Conservation (phyloP, 371 early-diverging fungal genomes). For the Syncephalastrum contaminatum region DNA sequence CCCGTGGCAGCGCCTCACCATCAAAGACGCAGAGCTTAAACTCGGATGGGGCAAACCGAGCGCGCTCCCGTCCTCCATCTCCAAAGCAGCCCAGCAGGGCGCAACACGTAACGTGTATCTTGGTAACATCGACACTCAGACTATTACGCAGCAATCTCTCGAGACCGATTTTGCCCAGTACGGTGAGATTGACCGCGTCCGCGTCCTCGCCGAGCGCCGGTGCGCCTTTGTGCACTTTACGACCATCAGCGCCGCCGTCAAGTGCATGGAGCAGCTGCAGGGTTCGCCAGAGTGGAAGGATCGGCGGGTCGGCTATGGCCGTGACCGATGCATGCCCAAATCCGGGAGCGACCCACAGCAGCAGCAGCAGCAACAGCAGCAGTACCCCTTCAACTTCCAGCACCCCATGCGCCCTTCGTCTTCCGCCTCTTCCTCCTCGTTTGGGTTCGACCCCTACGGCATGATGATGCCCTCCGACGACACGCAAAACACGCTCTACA, state of each 20-base stretch:
- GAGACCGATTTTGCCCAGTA: conserved; percentile 56
- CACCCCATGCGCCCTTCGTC: conserved; percentile 9
- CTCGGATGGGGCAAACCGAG: conserved; percentile 83
- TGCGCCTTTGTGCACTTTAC: conserved; percentile 84
- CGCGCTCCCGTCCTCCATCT: conserved; percentile 43
- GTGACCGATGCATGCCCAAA: conserved; percentile 66
- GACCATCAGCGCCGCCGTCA: conserved; percentile 63
- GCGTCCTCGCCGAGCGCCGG: conserved; percentile 65
- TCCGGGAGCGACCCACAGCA: background rate
- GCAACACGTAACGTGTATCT: conserved; percentile 80
- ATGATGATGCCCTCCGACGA: conserved; percentile 9
- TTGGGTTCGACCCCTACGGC: conserved; percentile 15
- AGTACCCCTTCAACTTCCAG: conserved; percentile 14
- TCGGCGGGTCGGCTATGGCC: conserved; percentile 70
- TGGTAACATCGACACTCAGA: conserved; percentile 58
- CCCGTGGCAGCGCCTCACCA: conserved; percentile 24
- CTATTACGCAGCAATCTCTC: conserved; percentile 51
- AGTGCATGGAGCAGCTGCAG: conserved; percentile 60
- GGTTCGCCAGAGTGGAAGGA: conserved; percentile 49
- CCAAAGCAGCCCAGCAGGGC: conserved; percentile 59
- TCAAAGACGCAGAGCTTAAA: conserved; percentile 58
- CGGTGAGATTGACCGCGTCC: conserved; percentile 73
- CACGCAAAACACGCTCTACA: conserved; percentile 58
- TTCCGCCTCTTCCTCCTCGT: background rate
- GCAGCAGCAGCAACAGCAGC: conserved; percentile 7